Base-by-base conservation (phyloP, 2,329 filamentous ascomycete species). In the Fusarium sp. region DNA sequence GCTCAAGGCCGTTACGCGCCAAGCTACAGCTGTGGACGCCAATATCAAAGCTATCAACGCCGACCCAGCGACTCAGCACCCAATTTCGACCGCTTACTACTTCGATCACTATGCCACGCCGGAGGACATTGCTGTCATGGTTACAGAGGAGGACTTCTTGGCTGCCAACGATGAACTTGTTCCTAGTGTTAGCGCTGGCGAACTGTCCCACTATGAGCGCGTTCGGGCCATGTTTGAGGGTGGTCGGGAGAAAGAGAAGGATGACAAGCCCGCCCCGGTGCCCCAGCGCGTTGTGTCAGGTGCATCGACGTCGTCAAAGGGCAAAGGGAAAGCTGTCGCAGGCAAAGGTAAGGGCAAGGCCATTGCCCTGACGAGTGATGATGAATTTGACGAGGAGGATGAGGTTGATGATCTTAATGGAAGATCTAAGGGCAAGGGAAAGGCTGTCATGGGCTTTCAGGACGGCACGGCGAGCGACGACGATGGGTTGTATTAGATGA, bases 1-100 rank as follows among this genome's bases (percentile, higher is more conserved):
- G 97, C 92, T 99, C 76, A 98, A 99, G 83, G 97, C 97, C 22
- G 96, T 99, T 68, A 99, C 97, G 4, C 91, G 97, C 6, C 94
- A 97, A 80, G 95, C 97, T 3, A 89, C 91, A 2, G 88, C 90
- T 2, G 95, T 98, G 3, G 97, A 99, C 81, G 87, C 90, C 60
- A 97, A 97, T 82, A 93, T 99, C 75, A 89, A 89, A 25, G 86
- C 88, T 6, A 86, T 97, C 81, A 94, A 94, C 78, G 81, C 85
- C 3, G 82, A 83, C 52, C 80, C 81, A 5, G 79, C 76, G n/a
- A 79, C 75, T 7, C 69, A 76, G 40, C 79, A 57, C 84, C 87
- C 50, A 86, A 88, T 98, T 73, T 94, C 93, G 2, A 97, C 96
- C 2, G 96, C 95, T 0, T 95, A 97, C 84, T 99, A 95, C 85